Percentiles rank a stretch among this genome's conserved stretches.
phyloP scores from a whole-genome alignment of 2,329 filamentous ascomycete genomes.

The Metarhizium humberi region DNA sequence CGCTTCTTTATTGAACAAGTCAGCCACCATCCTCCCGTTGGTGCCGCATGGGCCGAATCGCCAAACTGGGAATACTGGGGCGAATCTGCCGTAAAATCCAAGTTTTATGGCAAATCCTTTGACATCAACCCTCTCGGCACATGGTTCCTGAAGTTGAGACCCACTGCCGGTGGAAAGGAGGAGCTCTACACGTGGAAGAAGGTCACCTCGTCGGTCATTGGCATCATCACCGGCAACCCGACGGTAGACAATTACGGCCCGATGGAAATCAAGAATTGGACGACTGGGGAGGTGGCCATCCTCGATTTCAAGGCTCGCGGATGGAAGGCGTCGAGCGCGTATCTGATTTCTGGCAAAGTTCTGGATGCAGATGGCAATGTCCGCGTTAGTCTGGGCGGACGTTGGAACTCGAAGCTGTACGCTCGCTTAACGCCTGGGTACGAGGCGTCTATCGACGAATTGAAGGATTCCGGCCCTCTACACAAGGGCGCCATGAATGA shows the following conservation, averaged over 20 bases:
- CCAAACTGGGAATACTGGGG: slow-evolving; percentile 96
- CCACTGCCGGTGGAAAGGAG: slow-evolving; percentile 62
- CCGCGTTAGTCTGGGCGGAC: slow-evolving; percentile 80
- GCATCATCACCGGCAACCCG: slow-evolving; percentile 94
- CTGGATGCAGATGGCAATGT: slow-evolving; percentile 71
- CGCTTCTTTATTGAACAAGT: slow-evolving; percentile 98
- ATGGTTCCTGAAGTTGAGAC: slow-evolving; percentile 86
- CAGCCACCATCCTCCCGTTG: slow-evolving; percentile 91
- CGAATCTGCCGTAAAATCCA: slow-evolving; percentile 89
- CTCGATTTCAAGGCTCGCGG: slow-evolving; percentile 92
- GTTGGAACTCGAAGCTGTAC: slow-evolving; percentile 97
- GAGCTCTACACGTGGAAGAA: slow-evolving; percentile 99
- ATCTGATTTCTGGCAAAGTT: slow-evolving; percentile 80
- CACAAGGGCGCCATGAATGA: slow-evolving; percentile 47
- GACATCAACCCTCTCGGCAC: slow-evolving; percentile 94
- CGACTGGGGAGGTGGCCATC: slow-evolving; percentile 79
- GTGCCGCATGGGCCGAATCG: slow-evolving; percentile 86
- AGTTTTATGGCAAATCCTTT: slow-evolving; percentile 96
- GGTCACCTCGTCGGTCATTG: slow-evolving; percentile 92
- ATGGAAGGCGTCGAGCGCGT: slow-evolving; percentile 90
- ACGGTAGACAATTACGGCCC: slow-evolving; percentile 95
- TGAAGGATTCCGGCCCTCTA: slow-evolving; percentile 28
- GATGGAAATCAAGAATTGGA: slow-evolving; percentile 98
- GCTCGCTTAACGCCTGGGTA: slow-evolving; percentile 87
- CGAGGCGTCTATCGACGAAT: slow-evolving; percentile 61